phyloP scores from a whole-genome alignment of 192 early-diverging fungal genomes.

The Piromyces finnis region DNA sequence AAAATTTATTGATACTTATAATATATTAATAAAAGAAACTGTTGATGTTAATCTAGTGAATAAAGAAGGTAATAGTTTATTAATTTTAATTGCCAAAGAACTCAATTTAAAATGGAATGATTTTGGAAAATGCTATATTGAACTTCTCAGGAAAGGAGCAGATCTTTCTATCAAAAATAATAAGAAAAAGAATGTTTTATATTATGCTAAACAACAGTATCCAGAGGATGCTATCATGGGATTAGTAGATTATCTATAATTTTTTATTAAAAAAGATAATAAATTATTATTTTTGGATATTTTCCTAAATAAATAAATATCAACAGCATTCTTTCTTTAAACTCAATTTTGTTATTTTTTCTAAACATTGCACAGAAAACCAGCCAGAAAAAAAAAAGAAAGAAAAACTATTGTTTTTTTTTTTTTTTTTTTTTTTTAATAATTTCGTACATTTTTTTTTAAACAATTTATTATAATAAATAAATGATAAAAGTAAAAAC shows the following conservation, averaged over 20 bases:
- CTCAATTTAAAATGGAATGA: not conserved
- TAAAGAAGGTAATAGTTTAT: not conserved
- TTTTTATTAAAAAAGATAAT: too few relatives aligned
- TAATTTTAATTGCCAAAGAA: not conserved
- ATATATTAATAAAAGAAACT: not conserved
- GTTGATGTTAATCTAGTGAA: not conserved
- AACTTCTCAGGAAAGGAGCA: not conserved
- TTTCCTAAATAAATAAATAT: too few relatives aligned
- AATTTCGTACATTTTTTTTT: too few relatives aligned
- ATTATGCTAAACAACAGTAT: not conserved
- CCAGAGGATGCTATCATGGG: not conserved
- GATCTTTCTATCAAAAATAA: not conserved
- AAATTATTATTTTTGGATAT: too few relatives aligned
- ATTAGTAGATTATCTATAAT: not conserved
- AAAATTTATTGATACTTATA: not conserved
- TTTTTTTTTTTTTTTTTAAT: too few relatives aligned
- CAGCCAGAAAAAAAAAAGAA: too few relatives aligned
- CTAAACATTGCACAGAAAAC: too few relatives aligned
- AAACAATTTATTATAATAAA: too few relatives aligned
- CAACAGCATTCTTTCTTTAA: too few relatives aligned
- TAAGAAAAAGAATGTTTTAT: not conserved
- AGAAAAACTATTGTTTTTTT: too few relatives aligned
- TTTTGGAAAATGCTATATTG: not conserved
- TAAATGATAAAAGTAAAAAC: not conserved
- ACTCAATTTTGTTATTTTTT: too few relatives aligned